Evolutionary conservation across 1,284 basidiomycete genomes (phyloP).

Genomic region (Prillingera fragicola): DNA sequence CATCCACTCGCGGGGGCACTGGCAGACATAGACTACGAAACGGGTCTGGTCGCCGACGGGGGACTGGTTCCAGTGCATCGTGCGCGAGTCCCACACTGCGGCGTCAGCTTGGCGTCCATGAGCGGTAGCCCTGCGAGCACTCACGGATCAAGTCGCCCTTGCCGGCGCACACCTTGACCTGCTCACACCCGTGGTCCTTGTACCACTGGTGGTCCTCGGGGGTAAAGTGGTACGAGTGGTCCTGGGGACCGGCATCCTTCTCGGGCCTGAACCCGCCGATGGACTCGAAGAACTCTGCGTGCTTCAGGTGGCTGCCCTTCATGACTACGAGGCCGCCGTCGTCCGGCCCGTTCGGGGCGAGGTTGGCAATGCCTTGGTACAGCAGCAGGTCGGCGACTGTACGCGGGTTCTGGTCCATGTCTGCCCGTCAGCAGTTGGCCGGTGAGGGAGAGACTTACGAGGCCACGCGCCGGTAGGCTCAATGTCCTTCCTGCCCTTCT

Average conservation of each 20-base stretch:
- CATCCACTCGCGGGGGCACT: constrained; percentile 12
- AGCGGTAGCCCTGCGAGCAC: not conserved
- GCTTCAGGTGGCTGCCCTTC: constrained; percentile 1
- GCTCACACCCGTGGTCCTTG: constrained; percentile 23
- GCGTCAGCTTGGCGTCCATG: not conserved
- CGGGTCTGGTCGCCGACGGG: constrained; percentile 15
- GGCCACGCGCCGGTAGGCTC: constrained; percentile 2
- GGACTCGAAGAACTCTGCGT: constrained; percentile 6
- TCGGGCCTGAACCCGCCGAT: not conserved
- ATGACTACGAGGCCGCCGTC: constrained; percentile 21
- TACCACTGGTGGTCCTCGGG: constrained; percentile 23
- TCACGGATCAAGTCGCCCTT: constrained; percentile 22
- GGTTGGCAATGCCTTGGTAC: constrained; percentile 19
- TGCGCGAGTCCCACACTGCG: constrained; percentile 18
- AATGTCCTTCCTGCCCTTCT: constrained; percentile 1
- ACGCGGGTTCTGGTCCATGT: constrained; percentile 10
- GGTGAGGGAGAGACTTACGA: not conserved
- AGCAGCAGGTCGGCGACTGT: constrained; percentile 4
- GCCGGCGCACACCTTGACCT: constrained; percentile 27
- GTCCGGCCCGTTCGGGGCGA: constrained; percentile 15
- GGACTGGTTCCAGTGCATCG: constrained; percentile 20
- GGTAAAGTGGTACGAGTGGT: not conserved
- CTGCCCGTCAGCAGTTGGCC: not conserved
- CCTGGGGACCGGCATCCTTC: not conserved
- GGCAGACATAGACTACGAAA: constrained; percentile 18